Conservation (phyloP, 2,329 filamentous ascomycete genomes). For the Didymella keratinophila region DNA sequence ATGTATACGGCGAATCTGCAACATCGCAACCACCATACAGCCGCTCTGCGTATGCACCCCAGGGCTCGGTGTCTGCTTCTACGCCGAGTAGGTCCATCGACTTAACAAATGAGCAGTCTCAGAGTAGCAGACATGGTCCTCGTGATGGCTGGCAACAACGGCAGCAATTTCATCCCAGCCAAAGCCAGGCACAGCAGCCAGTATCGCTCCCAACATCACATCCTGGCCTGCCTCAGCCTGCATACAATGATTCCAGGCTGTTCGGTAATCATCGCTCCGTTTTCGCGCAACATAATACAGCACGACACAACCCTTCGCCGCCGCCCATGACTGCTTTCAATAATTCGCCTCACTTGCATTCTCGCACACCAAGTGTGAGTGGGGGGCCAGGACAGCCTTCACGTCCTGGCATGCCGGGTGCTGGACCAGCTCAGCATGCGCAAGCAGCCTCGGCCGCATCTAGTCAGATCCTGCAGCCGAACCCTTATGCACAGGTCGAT, state of each 20-base stretch:
- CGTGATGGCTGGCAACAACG: conserved; percentile 44
- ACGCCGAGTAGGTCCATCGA: conserved; percentile 41
- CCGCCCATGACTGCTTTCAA: conserved; percentile 41
- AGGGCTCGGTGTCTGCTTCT: conserved; percentile 33
- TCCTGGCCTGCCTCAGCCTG: conserved; percentile 36
- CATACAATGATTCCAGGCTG: conserved; percentile 31
- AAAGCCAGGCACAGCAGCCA: conserved; percentile 39
- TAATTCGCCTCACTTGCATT: conserved; percentile 47
- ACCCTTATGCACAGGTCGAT: conserved; percentile 50
- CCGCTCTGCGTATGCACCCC: conserved; percentile 40
- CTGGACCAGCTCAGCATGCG: conserved; percentile 31
- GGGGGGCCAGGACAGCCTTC: conserved; percentile 35
- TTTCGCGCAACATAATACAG: conserved; percentile 44
- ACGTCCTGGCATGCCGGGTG: conserved; percentile 35
- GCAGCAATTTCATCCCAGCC: conserved; percentile 37
- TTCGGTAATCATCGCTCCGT: conserved; percentile 43
- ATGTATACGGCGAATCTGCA: conserved; percentile 35
- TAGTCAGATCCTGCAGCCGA: conserved; percentile 46
- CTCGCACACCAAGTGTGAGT: conserved; percentile 46
- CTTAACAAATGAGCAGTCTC: conserved; percentile 40
- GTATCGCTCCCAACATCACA: conserved; percentile 40
- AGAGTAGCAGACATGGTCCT: conserved; percentile 26
- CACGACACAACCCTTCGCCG: conserved; percentile 46
- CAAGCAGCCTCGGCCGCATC: conserved; percentile 30
- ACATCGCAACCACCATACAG: conserved; percentile 37